phyloP scores from a whole-genome alignment of 1,139 yeast genomes.

The Geotrichum cucujoidarum region DNA sequence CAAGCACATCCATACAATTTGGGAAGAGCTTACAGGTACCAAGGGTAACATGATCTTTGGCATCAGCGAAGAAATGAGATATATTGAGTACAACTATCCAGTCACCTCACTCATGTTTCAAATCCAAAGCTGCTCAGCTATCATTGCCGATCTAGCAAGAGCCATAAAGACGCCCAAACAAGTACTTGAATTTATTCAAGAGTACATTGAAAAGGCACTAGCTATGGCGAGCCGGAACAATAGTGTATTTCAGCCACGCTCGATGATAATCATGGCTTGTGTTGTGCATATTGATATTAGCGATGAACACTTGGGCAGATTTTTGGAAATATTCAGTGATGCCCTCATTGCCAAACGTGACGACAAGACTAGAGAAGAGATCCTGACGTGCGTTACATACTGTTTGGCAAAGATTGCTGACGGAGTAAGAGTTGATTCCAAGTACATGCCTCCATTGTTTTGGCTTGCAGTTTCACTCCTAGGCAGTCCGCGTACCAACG shows the following conservation, averaged over 20 bases:
- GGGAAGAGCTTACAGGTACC: constrained; percentile 62
- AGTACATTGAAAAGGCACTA: constrained; percentile 64
- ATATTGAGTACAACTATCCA: constrained; percentile 41
- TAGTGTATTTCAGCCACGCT: constrained; percentile 66
- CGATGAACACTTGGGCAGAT: constrained; percentile 52
- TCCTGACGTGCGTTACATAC: constrained; percentile 36
- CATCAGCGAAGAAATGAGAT: constrained; percentile 57
- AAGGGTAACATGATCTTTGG: constrained; percentile 49
- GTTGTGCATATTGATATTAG: constrained; percentile 60
- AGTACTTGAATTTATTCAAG: constrained; percentile 51
- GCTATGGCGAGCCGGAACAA: constrained; percentile 54
- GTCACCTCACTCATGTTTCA: constrained; percentile 51
- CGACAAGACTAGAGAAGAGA: constrained; percentile 36
- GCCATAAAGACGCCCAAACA: constrained; percentile 42
- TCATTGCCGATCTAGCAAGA: constrained; percentile 56
- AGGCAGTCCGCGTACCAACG: constrained; percentile 27
- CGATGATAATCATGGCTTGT: constrained; percentile 67
- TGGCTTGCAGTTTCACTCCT: constrained; percentile 56
- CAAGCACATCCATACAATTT: constrained; percentile 36
- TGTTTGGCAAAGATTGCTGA: constrained; percentile 54
- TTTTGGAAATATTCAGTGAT: constrained; percentile 35
- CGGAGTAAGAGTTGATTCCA: constrained; percentile 55
- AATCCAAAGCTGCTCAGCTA: constrained; percentile 61
- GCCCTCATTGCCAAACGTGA: constrained; percentile 33
- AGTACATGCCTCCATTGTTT: constrained; percentile 53